Conservation (phyloP, 805 yeast species). For the Cyberlindnera americana region DNA sequence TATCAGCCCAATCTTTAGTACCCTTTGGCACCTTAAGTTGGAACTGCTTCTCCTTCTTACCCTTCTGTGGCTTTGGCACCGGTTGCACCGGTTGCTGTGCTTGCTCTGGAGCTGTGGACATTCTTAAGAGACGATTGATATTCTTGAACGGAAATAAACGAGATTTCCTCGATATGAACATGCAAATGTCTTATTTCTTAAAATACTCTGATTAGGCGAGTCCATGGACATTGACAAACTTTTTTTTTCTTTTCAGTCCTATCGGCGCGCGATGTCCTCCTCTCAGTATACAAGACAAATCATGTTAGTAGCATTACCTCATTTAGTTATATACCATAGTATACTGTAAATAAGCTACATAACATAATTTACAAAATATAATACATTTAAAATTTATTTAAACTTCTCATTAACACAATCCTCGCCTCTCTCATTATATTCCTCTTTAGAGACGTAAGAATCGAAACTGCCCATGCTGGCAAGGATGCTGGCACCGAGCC, state of each 20-base stretch:
- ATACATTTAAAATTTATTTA: conserved; percentile 22
- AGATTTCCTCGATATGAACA: conserved; percentile 4
- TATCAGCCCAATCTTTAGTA: conserved; percentile 97
- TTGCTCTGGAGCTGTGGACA: conserved; percentile 3
- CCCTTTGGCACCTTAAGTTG: conserved; percentile 95
- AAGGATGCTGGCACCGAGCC: conserved; percentile 80
- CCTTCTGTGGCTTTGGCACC: background rate
- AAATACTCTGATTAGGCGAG: background rate
- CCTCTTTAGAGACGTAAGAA: conserved; percentile 71
- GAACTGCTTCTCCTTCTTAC: conserved; percentile 47
- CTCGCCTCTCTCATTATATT: conserved; percentile 68
- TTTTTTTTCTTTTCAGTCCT: background rate
- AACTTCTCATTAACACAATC: conserved; percentile 42
- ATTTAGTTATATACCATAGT: no score
- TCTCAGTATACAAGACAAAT: no score
- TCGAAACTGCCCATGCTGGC: conserved; percentile 80
- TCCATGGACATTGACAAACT: background rate
- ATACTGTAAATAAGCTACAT: conserved; percentile 10
- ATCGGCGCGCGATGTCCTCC: conserved; percentile 10
- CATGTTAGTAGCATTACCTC: no score
- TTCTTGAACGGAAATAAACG: background rate
- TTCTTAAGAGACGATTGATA: background rate
- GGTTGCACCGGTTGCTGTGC: background rate
- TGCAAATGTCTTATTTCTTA: no score
- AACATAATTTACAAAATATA: background rate